Base-by-base conservation (phyloP, 2,329 filamentous ascomycete species). In the Dryadomyces quercus-mongolicae region DNA sequence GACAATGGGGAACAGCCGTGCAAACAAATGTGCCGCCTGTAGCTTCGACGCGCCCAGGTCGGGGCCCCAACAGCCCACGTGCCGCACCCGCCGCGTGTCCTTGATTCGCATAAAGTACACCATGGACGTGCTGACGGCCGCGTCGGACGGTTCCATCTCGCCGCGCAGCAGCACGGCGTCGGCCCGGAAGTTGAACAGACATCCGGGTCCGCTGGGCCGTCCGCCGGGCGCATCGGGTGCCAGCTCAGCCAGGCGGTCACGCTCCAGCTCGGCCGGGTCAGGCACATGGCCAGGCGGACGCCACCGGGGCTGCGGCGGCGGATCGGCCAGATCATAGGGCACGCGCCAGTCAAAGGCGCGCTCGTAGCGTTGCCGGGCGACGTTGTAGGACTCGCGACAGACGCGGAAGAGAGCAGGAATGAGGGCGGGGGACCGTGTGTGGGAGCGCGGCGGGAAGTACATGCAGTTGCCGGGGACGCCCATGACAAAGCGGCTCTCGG, bases 151-250 rank as follows among this genome's bases (percentile, higher is more conserved):
- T 65, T 76, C 73, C 12, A 77, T 66, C 61, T 75, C 72, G 52
- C 74, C 74, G 1, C 68, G 63, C 44, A 77, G 67, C 56, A 74
- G 70, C 25, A 77, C 64, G n/a, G 69, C 66, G 65, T 77, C 74
- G 31, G 64, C 64, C 22, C 55, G 61, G 61, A 73, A 77, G 64
- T 74, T 71, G 71, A 77, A 77, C 67, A 70, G 76, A 49, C 56
- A 57, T 18, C 56, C 56, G 5, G 34, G 34, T 21, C 56, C 56
- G 13, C 54, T 43, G 6, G 54, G 50, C 22, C 51, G 51, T 4
- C 25, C 25, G 25, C 25, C 25, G 4, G 94, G 25, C 4, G 25
- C 25, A 18, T 25, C 42, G 10, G n/a, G n/a, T n/a, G 47, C 22
- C 25, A 20, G 16, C 2, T 22, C 20, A 16, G 25, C 22, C 2